These are phyloP conservation scores for Ecytonucleospora hepatopenaei DNA, from an alignment of 371 early-diverging fungal genomes.

Conservation along the genomic window DNA sequence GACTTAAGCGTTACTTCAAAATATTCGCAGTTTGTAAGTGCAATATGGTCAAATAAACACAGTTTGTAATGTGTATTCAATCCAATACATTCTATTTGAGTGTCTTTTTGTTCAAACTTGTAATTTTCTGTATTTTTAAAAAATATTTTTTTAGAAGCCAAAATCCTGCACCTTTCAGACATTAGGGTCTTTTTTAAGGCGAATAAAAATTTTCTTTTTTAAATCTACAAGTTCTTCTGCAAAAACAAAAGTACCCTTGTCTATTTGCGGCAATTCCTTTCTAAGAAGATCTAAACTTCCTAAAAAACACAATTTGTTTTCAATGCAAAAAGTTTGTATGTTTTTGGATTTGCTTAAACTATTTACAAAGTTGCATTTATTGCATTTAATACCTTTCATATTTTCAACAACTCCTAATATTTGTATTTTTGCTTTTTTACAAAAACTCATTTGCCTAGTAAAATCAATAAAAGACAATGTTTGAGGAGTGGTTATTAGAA, in stretches of 20 bases:
- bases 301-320: constrained; percentile 23
- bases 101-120: too few species aligned
- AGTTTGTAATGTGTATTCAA: background rate
- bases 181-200: too few species aligned
- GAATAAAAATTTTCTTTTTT: too few species aligned
- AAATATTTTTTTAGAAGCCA: too few species aligned
- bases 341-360: constrained; percentile 22
- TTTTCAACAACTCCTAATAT: constrained; percentile 55
- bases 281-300: constrained; percentile 28
- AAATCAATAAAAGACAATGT: constrained; percentile 49
- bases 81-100: background rate
- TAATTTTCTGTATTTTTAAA: background rate
- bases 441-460: constrained; percentile 51
- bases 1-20: background rate
- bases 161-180: too few species aligned
- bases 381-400: constrained; percentile 50
- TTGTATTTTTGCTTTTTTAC: constrained; percentile 45
- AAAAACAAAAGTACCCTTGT: too few species aligned
- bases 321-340: constrained; percentile 28
- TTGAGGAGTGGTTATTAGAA: constrained; percentile 55
- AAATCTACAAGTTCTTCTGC: too few species aligned
- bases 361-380: constrained; percentile 28
- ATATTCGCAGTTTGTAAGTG: background rate
- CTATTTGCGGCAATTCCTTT: too few species aligned
- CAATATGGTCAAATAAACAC: background rate